phyloP scores from a whole-genome alignment of 345 rosid species.

The Bruguiera gymnorhiza region DNA sequence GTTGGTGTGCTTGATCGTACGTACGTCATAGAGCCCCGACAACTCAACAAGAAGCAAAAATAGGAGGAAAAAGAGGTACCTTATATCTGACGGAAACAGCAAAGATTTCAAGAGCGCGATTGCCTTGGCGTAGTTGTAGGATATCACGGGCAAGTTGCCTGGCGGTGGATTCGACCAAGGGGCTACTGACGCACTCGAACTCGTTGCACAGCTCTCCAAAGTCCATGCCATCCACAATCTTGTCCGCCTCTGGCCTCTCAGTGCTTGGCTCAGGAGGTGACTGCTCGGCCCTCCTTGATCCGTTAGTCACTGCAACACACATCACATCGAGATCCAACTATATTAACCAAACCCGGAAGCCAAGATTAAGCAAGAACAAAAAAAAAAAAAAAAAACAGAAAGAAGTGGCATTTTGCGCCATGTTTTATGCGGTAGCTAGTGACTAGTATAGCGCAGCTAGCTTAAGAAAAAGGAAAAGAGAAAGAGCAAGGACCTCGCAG shows the following conservation, averaged over 20 bases:
- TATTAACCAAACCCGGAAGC: background rate
- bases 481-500: constrained; percentile 25
- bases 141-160: constrained; percentile 81
- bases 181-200: constrained; percentile 89
- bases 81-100: constrained; percentile 73
- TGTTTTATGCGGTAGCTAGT: too few species aligned
- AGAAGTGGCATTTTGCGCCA: background rate
- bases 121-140: constrained; percentile 68
- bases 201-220: constrained; percentile 89
- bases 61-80: constrained; percentile 32
- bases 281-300: constrained; percentile 38
- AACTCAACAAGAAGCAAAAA: background rate
- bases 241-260: constrained; percentile 56
- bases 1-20: too few species aligned
- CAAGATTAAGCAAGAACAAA: background rate
- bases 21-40: too few species aligned
- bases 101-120: constrained; percentile 67
- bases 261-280: constrained; percentile 22
- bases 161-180: constrained; percentile 81
- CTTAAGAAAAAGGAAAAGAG: background rate
- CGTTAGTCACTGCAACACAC: constrained; percentile 43
- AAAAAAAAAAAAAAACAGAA: background rate
- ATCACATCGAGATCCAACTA: background rate
- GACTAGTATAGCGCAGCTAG: background rate
- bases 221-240: constrained; percentile 67